These are phyloP conservation scores for Fallopia convolvulus DNA, from an alignment of 148 eudicot genomes.

Conservation along the genomic window DNA sequence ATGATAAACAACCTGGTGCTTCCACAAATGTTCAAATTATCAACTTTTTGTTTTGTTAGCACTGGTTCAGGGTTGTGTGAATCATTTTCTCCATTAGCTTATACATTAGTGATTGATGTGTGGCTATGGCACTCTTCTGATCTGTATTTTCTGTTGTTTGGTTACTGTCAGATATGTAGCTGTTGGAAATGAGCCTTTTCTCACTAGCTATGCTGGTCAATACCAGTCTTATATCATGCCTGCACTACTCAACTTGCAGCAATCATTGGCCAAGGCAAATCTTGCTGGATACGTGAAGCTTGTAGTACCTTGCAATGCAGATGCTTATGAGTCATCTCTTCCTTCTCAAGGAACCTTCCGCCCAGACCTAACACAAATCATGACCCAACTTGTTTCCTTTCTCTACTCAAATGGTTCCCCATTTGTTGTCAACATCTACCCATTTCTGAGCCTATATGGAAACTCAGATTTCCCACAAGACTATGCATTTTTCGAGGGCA, in stretches of 20 bases:
- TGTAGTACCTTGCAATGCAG: constrained; percentile 86
- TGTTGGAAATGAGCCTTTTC: constrained; percentile 88
- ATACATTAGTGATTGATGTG: neutral
- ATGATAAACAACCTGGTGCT: neutral
- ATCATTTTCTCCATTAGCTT: neutral
- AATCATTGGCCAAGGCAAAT: constrained; percentile 65
- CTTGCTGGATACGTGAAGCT: constrained; percentile 57
- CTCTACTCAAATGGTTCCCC: constrained; percentile 71
- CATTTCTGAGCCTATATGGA: constrained; percentile 67
- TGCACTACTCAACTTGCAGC: constrained; percentile 59
- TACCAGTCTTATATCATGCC: constrained; percentile 63
- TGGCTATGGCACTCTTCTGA: neutral
- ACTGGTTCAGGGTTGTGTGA: neutral
- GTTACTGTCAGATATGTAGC: constrained; percentile 55
- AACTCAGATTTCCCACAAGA: constrained; percentile 87
- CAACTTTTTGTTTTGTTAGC: neutral
- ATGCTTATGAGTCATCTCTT: constrained; percentile 60
- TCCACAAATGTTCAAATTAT: neutral
- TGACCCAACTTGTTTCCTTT: constrained; percentile 60
- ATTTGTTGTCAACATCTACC: constrained; percentile 79
- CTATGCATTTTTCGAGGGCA: constrained; percentile 73
- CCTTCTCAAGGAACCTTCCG: constrained; percentile 87
- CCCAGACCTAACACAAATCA: constrained; percentile 54
- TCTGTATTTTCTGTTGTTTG: neutral
- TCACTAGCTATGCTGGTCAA: constrained; percentile 57